Evolutionary conservation across 495 filamentous ascomycete species (phyloP), one percentile per base, ranked within the genome.

Genomic region (Hyaloscypha hepaticicola): DNA sequence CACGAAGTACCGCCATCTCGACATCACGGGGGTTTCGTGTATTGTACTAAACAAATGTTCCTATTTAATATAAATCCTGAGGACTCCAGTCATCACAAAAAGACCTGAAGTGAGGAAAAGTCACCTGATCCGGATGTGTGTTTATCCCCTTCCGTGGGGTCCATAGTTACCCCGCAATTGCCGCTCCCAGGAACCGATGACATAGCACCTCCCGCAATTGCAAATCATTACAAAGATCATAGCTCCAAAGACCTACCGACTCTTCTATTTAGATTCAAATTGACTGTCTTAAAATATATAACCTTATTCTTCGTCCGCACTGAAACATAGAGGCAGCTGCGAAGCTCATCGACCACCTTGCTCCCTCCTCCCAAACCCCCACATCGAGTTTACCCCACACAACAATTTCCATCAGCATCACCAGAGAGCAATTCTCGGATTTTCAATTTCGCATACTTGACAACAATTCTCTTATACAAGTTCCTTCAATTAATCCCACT

Each of bases 181-280:
- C 25, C 25, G 24, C 28, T 56, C 9, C 25, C 24, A 28, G 28
- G 53, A 28, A 31, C 38, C 38, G 38, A 55, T 50, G 14, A 55
- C 26, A 16, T 8, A 33, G 25, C 3, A 56, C 26, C 24, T 0
- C 53, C 19, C 14, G 19, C 19, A 4, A 12, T 56, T 56, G 24
- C 9, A n/a, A 56, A 56, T 56, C 53, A 56, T 56, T 56, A 56
- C 53, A 56, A 56, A 56, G 25, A 56, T 25, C n/a, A 56, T 21
- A 33, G 53, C 53, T 56, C 7, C 28, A 28, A n/a, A n/a, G 4
- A 56, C 33, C 14, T 31, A 6, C 28, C 25, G 26, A 56, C 5
- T 28, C 16, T 14, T 9, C 14, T 19, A 53, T 16, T 52, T n/a
- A n/a, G n/a, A n/a, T 33, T 7, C 4, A 33, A 7, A 16, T n/a